Percentiles rank a stretch among this genome's conserved stretches.
These are phyloP conservation scores for Lecanicillium sp. DNA, from an alignment of 2,329 filamentous ascomycete genomes.

Conservation along the genomic window DNA sequence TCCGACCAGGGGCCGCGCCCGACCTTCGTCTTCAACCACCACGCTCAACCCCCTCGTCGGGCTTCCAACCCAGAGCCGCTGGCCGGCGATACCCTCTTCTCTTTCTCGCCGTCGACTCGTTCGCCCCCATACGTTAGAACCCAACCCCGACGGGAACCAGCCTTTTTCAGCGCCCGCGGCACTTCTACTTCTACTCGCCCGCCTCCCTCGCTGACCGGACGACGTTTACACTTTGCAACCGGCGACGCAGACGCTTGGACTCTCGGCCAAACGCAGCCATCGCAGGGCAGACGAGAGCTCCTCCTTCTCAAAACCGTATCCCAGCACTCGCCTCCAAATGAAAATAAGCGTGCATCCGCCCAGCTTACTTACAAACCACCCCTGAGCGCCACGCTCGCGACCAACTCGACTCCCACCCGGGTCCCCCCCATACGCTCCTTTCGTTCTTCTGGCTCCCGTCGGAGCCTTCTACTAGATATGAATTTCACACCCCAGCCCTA, in stretches of 20 bases:
- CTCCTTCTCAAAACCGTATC: conserved; percentile 36
- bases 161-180: conserved; percentile 28
- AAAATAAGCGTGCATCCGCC: conserved; percentile 32
- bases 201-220: conserved; percentile 22
- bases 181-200: conserved; percentile 22
- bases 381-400: conserved; percentile 22
- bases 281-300: conserved; percentile 38
- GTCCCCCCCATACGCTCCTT: conserved; percentile 50
- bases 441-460: conserved; percentile 49
- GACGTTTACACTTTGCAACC: conserved; percentile 22
- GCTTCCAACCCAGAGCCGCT: conserved; percentile 27
- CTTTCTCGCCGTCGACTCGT: conserved; percentile 10
- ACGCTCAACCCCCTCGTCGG: conserved; percentile 19
- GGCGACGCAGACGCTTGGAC: conserved; percentile 17
- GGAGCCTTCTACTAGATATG: conserved; percentile 47
- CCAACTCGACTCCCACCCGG: conserved; percentile 26
- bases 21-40: conserved; percentile 12
- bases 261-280: conserved; percentile 13
- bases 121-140: conserved; percentile 21
- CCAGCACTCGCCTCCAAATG: conserved; percentile 34
- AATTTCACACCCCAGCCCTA: conserved; percentile 35
- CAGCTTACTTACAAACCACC: conserved; percentile 41
- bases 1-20: conserved; percentile 11
- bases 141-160: conserved; percentile 29
- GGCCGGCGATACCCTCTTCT: conserved; percentile 4